These are phyloP conservation scores for Exophiala sp. DNA, from an alignment of 2,329 filamentous ascomycete genomes.

Conservation along the genomic window DNA sequence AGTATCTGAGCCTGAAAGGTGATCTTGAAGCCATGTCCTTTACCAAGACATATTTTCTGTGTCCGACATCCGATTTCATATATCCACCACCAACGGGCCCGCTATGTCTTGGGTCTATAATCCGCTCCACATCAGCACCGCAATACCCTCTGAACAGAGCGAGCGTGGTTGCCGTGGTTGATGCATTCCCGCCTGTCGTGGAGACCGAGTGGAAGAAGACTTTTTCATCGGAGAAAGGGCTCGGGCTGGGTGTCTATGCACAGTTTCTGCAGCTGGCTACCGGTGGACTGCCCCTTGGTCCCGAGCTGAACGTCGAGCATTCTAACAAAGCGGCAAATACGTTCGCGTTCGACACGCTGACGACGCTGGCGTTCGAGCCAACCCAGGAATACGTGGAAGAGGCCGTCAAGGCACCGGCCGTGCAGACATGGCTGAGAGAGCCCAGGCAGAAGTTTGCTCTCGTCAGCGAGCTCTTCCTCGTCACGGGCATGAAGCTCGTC, in stretches of 20 bases:
- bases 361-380: constrained; percentile 31
- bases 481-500: constrained; percentile 32
- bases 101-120: constrained; percentile 31
- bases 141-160: constrained; percentile 30
- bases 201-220: constrained; percentile 33
- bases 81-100: constrained; percentile 30
- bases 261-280: constrained; percentile 32
- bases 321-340: constrained; percentile 24
- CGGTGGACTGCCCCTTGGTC: constrained; percentile 23
- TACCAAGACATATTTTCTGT: constrained; percentile 30
- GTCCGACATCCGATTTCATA: constrained; percentile 31
- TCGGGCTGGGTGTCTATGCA: constrained; percentile 30
- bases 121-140: constrained; percentile 31
- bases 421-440: constrained; percentile 30
- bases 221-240: constrained; percentile 28
- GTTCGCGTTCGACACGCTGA: constrained; percentile 31
- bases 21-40: constrained; percentile 4
- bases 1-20: not conserved
- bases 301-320: constrained; percentile 29
- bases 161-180: constrained; percentile 25
- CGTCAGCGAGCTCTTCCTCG: constrained; percentile 26
- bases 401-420: constrained; percentile 30
- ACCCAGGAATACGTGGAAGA: constrained; percentile 30
- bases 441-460: constrained; percentile 29
- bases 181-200: constrained; percentile 24